A percentile compares a stretch with the other conserved stretches of the same genome.
Evolutionary conservation across 805 yeast species (phyloP).

Genomic region (Zygotorulaspora florentina): DNA sequence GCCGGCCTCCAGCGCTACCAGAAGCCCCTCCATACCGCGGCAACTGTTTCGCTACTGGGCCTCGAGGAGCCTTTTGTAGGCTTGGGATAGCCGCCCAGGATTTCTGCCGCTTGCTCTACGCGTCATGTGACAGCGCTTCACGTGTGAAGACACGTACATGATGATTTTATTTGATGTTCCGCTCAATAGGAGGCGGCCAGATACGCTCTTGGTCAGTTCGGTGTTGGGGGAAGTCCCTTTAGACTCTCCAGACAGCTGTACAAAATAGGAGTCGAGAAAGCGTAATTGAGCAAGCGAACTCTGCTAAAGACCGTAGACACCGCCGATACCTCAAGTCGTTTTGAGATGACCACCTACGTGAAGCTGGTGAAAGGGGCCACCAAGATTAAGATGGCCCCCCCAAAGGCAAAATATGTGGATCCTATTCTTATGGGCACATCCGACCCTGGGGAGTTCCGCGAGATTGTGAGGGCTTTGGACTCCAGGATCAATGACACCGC

Average conservation of each 20-base stretch:
- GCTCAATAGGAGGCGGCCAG: neutral
- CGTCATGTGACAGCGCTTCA: neutral
- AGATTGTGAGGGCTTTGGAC: slow-evolving; percentile 63
- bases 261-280: slow-evolving; percentile 8
- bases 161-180: neutral
- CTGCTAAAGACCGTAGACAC: neutral
- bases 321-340: neutral
- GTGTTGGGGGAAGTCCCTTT: neutral
- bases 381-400: slow-evolving; percentile 87
- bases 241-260: neutral
- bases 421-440: slow-evolving; percentile 64
- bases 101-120: too few relatives aligned
- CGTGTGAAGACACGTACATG: neutral
- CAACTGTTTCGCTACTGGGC: too few relatives aligned
- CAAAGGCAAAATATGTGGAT: slow-evolving; percentile 92
- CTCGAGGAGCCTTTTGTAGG: too few relatives aligned
- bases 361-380: slow-evolving; percentile 78
- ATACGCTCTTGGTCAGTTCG: neutral
- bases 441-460: slow-evolving; percentile 47
- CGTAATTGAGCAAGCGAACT: neutral
- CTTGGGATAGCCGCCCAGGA: neutral
- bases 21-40: too few relatives aligned
- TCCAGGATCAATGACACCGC: slow-evolving; percentile 69
- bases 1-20: too few relatives aligned
- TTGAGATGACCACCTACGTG: slow-evolving; percentile 55